Base-by-base conservation (phyloP, 139 green algal species). In the Spirogloea muscicola region DNA sequence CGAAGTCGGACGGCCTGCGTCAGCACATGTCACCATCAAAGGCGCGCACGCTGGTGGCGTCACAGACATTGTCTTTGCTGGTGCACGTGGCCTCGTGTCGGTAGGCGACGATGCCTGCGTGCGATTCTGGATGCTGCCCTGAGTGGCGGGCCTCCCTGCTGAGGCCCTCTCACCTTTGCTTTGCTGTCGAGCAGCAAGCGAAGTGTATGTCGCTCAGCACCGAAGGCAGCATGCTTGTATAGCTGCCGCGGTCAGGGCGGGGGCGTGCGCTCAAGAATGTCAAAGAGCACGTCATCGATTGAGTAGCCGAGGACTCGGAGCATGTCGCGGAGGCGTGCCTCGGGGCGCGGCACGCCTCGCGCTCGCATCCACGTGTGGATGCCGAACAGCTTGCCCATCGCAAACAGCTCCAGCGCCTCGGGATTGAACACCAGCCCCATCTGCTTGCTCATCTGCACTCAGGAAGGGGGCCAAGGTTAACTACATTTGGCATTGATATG, bases 391-490 rank as follows among this genome's bases (percentile, higher is more conserved):
- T 85, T 84, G 40, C 71, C 41, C 34, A 84, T 65, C 7, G 37
- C 49, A 13, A 52, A 84, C 5, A 84, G 55, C 76, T 84, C 77
- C 61, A 84, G 7, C 7, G 77, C 77, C 52, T 84, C 77, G 3
- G 77, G 77, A 33, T 84, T 84, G 76, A 66, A 84, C 21, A 84
- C 77, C n/a, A 84, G 16, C 16, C 77, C 77, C n/a, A 79, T 60
- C 31, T 58, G 27, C 27, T 42, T 49, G 49, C 38, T 84, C 68
- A 82, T 77, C 73, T 80, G 72, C 25, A 66, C 21, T 3, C 58
- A 60, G 49, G 49, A 7, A 25, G n/a, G n/a, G n/a, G n/a, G n/a
- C n/a, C n/a, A n/a, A n/a, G n/a, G n/a, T n/a, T n/a, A n/a, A n/a
- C n/a, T n/a, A n/a, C n/a, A n/a, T n/a, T n/a, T n/a, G n/a, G n/a